Base-by-base conservation (phyloP, 257 asterid genomes). In the Forsythia suspensa region DNA sequence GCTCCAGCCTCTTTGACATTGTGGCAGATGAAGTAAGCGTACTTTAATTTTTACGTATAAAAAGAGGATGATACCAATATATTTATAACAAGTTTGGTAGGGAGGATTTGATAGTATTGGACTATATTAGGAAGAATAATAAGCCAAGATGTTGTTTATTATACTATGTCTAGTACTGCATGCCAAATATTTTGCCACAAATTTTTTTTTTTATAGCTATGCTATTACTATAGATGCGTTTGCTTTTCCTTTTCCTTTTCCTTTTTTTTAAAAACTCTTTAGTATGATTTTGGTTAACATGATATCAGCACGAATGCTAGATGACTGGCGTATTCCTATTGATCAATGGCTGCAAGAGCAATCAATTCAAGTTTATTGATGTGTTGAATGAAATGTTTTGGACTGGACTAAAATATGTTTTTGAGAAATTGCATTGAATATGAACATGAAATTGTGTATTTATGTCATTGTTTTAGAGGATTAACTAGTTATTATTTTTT, bases 1-100 rank as follows among this genome's bases (percentile, higher is more conserved):
- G 99, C 55, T 96, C 99, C 29, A 96, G 99, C 92, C 95, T 96
- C 68, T 96, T 96, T 24, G 99, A 96, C 86, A 91, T 96, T 75
- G 94, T 96, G 73, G 89, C 96, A 4, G 96, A 94, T 82, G 98
- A 94, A 80, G 99, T 96, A 92, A 96, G 95, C 78, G 69, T 76
- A 57, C 18, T 74, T 59, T 21, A 43, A n/a, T 37, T 24, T 59
- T 70, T 67, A 52, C 20, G 8, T 15, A 13, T 18, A 48, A 8
- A 18, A 55, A 57, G 36, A 38, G 5, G 70, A 59, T 59, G 29
- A 29, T 63, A 21, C 38, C 16, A 7, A 8, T 21, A 61, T 15
- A 61, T 21, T n/a, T 61, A n/a, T 61, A 1, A 8, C 5, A 1
- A 3, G 3, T 61, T 61, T 9, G 37, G 68, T 59, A 61, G 34